Conservation (phyloP, 768 basidiomycete genomes). For the Cytidiella melzeri region DNA sequence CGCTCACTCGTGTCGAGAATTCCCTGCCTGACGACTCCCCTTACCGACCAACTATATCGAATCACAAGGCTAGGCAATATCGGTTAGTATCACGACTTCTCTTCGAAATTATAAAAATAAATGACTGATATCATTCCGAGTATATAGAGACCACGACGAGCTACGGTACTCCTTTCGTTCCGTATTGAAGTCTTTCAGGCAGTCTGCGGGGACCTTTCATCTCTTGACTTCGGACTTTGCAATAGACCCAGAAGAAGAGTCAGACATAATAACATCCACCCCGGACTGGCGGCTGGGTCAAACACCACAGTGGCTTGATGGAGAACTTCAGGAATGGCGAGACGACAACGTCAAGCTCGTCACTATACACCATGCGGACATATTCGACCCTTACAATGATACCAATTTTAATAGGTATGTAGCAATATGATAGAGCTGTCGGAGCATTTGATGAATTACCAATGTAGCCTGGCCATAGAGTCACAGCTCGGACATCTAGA, state of each 20-base stretch:
- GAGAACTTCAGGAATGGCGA: conserved; percentile 17
- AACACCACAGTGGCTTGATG: conserved; percentile 34
- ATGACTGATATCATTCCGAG: background rate
- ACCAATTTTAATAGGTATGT: conserved; percentile 30
- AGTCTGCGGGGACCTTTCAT: conserved; percentile 24
- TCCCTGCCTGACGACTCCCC: conserved; percentile 14
- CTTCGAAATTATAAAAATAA: background rate
- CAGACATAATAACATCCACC: no score
- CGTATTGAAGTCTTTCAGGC: conserved; percentile 25
- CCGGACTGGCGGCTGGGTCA: conserved; percentile 27
- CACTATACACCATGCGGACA: conserved; percentile 27
- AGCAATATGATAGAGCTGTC: background rate
- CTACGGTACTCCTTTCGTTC: conserved; percentile 32
- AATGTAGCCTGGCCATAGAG: conserved; percentile 29
- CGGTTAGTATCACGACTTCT: conserved; percentile 11
- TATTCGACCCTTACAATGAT: conserved; percentile 19
- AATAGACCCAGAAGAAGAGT: conserved; percentile 7
- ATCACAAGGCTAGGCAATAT: conserved; percentile 16
- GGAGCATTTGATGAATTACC: background rate
- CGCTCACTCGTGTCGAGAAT: conserved; percentile 6
- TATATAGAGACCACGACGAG: conserved; percentile 31
- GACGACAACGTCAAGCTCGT: conserved; percentile 24
- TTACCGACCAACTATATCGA: conserved; percentile 12
- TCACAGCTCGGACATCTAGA: conserved; percentile 28
- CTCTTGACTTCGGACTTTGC: conserved; percentile 31